phyloP scores from a whole-genome alignment of 2,329 filamentous ascomycete species.

The Pezizomycotina sp. region DNA sequence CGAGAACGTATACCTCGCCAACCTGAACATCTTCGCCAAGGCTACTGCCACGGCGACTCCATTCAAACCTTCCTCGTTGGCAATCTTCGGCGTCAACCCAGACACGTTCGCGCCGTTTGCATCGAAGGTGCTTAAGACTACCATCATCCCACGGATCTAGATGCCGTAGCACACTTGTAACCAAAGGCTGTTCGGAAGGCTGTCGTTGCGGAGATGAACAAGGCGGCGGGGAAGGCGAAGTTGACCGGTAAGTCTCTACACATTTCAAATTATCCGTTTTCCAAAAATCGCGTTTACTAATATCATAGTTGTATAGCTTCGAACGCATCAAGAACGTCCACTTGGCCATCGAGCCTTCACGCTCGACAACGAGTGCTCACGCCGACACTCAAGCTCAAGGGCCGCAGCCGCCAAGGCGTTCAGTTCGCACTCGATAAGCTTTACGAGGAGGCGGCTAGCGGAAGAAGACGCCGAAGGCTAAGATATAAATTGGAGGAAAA shows the following conservation, averaged over 20 bases:
- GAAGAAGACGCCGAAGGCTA: slow-evolving; percentile 4
- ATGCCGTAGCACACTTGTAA: slow-evolving; percentile 49
- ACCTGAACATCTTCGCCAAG: slow-evolving; percentile 57
- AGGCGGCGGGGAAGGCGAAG: slow-evolving; percentile 63
- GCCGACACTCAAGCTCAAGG: no score
- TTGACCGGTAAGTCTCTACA: no score
- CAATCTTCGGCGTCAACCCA: slow-evolving; percentile 74
- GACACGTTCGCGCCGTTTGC: slow-evolving; percentile 68
- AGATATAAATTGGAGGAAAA: no score
- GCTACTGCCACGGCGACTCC: slow-evolving; percentile 81
- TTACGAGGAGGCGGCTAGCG: background rate
- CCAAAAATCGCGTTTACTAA: no score
- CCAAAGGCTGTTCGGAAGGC: slow-evolving; percentile 57
- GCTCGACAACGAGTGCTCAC: slow-evolving; percentile 83
- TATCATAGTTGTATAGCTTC: no score
- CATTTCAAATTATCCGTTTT: no score
- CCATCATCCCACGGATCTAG: slow-evolving; percentile 48
- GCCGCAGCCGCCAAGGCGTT: no score
- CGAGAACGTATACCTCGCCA: slow-evolving; percentile 82
- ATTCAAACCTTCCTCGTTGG: slow-evolving; percentile 65
- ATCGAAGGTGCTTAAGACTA: slow-evolving; percentile 54
- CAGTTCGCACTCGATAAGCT: background rate
- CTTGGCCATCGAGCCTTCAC: slow-evolving; percentile 79
- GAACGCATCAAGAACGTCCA: slow-evolving; percentile 62
- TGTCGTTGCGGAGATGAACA: slow-evolving; percentile 61